Base-by-base conservation (phyloP, 768 basidiomycete genomes). In the Rhizopogon vesiculosus region DNA sequence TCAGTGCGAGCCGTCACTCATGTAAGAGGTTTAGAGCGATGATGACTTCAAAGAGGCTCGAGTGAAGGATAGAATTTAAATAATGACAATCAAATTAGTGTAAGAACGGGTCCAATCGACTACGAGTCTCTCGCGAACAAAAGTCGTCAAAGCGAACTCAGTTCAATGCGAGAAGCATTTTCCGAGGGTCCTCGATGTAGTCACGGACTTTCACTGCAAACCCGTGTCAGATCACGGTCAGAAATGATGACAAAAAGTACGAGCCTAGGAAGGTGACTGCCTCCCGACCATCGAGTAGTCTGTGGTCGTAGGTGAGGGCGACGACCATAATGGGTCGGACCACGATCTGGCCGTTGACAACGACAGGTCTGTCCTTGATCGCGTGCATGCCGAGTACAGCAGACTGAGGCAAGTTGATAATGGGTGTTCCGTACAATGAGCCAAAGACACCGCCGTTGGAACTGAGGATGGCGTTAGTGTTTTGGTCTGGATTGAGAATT, bases 391-490 rank as follows among this genome's bases (percentile, higher is more conserved):
- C 95, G 53, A 99, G 84, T 7, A 98, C 93, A 51, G 94, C 96
- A 22, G 93, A 75, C 70, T 98, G 96, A 4, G 95, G 96, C 44
- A 95, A 77, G 78, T 98, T 98, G 75, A 98, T 96, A 67, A 99
- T 99, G 39, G 96, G 96, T n/a, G 96, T 99, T 41, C 96, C 96
- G 66, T 88, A 97, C 48, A 99, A 76, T 48, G 93, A 96, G 43
- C 96, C 96, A 66, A 99, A 99, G 69, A 99, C 96, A 64, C 96
- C 96, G 44, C 96, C 97, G 67, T 99, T 99, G 41, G 97, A 98
- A 72, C 93, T 96, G 59, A 22, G 57, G 7, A 7, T 7, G 10
- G 63, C 44, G 42, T 52, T 5, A 56, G 42, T 35, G 1, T 3
- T 25, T 10, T 7, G 2, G 19, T 22, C 15, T 16, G 1, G 1